Conservation (phyloP, 2,329 filamentous ascomycete genomes). For the Ambrosiella xylebori region DNA sequence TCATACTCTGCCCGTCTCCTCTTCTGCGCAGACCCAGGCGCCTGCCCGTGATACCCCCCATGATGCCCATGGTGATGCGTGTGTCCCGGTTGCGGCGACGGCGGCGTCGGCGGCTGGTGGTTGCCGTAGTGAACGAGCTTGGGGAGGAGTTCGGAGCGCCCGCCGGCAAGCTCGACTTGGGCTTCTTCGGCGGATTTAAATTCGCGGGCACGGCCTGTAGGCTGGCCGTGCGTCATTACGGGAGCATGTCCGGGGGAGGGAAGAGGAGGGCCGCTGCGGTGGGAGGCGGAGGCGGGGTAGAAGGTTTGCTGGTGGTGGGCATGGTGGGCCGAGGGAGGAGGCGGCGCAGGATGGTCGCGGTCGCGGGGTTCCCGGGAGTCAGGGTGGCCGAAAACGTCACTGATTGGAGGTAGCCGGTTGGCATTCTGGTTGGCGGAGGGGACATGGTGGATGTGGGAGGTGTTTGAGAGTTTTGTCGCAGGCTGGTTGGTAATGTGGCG, state of each 20-base stretch:
- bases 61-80: constrained; percentile 18
- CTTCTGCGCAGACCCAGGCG: constrained; percentile 31
- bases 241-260: constrained; percentile 62
- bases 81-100: constrained; percentile 50
- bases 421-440: constrained; percentile 65
- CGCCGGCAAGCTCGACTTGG: constrained; percentile 74
- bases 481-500: constrained; percentile 67
- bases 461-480: constrained; percentile 57
- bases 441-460: constrained; percentile 79
- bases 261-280: constrained; percentile 39
- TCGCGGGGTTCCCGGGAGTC: not conserved
- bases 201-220: constrained; percentile 54
- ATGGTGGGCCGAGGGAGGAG: constrained; percentile 16
- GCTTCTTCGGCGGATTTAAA: constrained; percentile 94
- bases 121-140: constrained; percentile 92
- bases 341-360: constrained; percentile 16
- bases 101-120: constrained; percentile 82
- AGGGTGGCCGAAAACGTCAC: constrained; percentile 63
- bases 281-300: constrained; percentile 38
- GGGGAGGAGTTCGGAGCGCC: constrained; percentile 79
- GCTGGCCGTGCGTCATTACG: constrained; percentile 29
- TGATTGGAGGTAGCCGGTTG: constrained; percentile 83
- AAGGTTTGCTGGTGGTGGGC: constrained; percentile 20
- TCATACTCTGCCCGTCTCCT: constrained; percentile 86
- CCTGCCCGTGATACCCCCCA: constrained; percentile 28